Base-by-base conservation (phyloP, 106 monocot genomes). In the Alisma plantagoaquatica region DNA sequence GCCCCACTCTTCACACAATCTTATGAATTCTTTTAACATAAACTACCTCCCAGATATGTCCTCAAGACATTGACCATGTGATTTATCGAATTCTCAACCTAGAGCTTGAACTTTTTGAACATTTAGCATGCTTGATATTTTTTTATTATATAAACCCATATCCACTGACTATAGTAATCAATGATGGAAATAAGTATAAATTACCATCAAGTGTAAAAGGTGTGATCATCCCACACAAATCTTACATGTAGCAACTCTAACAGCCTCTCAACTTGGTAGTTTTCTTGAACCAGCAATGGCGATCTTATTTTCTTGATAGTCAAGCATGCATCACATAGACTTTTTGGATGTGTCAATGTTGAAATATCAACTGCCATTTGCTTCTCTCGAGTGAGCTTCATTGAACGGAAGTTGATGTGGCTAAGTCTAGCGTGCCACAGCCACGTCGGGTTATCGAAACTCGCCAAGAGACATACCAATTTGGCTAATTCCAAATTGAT, bases 141-240 rank as follows among this genome's bases (percentile, higher is more conserved):
- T n/a, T 6, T 28, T 23, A 3, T 56, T 9, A 18, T 56, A 22
- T 22, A 31, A 31, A n/a, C 30, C 31, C 54, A 54, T 54, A 65
- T 65, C 64, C 53, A 54, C 17, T 30, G 19, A n/a, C 20, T n/a
- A 27, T 32, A 61, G 20, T 61, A 29, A 49, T 61, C 61, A 5
- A 61, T 48, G 22, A 61, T 47, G 5, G 30, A 6, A 61, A 29
- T 20, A 56, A 56, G 12, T 56, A 56, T 2, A 18, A 2, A 12
- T 35, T 56, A 20, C 56, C 56, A 38, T 3, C 14, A 16, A 33
- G 6, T 22, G 19, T 56, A 35, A 8, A 33, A 3, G 3, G n/a
- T n/a, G n/a, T n/a, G n/a, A n/a, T n/a, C n/a, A n/a, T n/a, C n/a
- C n/a, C n/a, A n/a, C n/a, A n/a, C n/a, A n/a, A n/a, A n/a, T n/a